These are phyloP conservation scores for Kodamaea alishanica DNA, from an alignment of 1,139 yeast species.

Conservation along the genomic window DNA sequence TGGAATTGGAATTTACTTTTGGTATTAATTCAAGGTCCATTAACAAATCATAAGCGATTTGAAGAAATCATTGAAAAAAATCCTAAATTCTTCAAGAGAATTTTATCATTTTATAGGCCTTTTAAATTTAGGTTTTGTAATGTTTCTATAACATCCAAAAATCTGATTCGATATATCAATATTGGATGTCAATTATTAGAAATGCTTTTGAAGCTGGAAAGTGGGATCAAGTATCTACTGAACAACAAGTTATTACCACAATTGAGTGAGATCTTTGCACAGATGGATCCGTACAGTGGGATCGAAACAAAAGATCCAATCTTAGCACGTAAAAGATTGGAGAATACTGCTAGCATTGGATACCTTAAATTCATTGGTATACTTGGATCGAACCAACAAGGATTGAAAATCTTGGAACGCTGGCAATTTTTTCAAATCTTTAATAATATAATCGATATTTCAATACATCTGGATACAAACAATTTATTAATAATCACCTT, in stretches of 20 bases:
- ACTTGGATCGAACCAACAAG: conserved; percentile 55
- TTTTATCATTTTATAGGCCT: conserved; percentile 86
- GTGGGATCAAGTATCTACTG: conserved; percentile 65
- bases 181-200: conserved; percentile 74
- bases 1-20: conserved; percentile 86
- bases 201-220: conserved; percentile 56
- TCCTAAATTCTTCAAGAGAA: conserved; percentile 78
- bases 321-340: conserved; percentile 57
- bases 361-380: conserved; percentile 78
- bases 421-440: conserved; percentile 85
- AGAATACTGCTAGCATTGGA: conserved; percentile 66
- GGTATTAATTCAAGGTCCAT: conserved; percentile 75
- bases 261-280: conserved; percentile 82
- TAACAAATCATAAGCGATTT: conserved; percentile 63
- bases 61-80: conserved; percentile 74
- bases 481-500: conserved; percentile 58
- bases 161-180: conserved; percentile 53
- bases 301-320: conserved; percentile 71
- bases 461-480: conserved; percentile 34
- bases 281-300: conserved; percentile 78
- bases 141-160: conserved; percentile 33
- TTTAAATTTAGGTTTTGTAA: conserved; percentile 81
- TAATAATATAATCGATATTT: conserved; percentile 63
- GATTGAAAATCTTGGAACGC: conserved; percentile 65
- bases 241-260: conserved; percentile 81